A percentile compares a stretch with the other conserved stretches of the same genome.
phyloP scores from a whole-genome alignment of 139 green algal genomes.

The Chlorella sp. region DNA sequence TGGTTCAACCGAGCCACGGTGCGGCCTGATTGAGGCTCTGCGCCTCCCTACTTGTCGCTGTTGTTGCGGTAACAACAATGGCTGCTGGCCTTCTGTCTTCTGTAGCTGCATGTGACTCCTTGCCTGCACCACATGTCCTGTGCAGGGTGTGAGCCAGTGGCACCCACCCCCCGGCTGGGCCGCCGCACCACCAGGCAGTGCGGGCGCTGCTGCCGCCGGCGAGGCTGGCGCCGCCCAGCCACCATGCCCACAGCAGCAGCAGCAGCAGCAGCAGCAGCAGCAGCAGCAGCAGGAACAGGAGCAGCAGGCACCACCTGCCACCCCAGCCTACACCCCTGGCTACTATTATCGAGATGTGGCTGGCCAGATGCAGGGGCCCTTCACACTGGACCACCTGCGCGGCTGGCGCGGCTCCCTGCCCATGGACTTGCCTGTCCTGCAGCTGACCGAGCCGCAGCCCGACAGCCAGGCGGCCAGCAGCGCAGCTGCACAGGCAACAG shows the following conservation, averaged over 20 bases:
- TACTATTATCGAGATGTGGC: conserved; percentile 48
- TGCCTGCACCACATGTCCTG: background rate
- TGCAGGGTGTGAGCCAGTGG: conserved; percentile 14
- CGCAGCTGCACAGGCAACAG: background rate
- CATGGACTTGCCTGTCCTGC: conserved; percentile 61
- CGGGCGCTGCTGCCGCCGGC: background rate
- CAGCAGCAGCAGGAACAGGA: background rate
- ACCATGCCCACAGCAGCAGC: background rate
- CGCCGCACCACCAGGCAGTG: background rate
- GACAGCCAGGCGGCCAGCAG: background rate
- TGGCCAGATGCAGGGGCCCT: conserved; percentile 54
- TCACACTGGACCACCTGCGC: conserved; percentile 44
- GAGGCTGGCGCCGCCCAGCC: background rate
- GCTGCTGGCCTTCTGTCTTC: too few species aligned
- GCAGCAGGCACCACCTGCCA: background rate
- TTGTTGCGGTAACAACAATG: too few species aligned
- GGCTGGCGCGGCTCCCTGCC: conserved; percentile 59
- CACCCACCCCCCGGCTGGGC: background rate
- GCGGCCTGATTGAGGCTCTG: background rate
- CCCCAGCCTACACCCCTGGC: conserved; percentile 2
- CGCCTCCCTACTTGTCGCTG: too few species aligned
- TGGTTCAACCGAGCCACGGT: conserved; percentile 27
- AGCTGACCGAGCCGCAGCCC: background rate
- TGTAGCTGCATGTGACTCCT: background rate
- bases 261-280: background rate